phyloP scores from a whole-genome alignment of 306 rosid species.

The Crataegus laevigata region DNA sequence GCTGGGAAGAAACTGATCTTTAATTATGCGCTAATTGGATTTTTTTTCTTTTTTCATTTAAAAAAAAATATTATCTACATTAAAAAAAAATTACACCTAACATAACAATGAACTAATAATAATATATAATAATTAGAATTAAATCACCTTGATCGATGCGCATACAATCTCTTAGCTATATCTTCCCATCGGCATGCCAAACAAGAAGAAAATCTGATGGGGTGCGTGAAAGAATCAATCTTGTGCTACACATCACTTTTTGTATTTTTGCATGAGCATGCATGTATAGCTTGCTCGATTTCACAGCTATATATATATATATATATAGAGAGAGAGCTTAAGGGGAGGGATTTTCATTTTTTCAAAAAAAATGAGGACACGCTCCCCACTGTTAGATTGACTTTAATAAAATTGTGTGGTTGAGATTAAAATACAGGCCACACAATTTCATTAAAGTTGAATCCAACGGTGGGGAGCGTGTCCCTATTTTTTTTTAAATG shows the following conservation, averaged over 20 bases:
- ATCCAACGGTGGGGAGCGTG: no score
- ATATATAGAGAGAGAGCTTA: no score
- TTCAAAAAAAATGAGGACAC: no score
- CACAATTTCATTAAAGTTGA: no score
- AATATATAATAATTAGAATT: no score
- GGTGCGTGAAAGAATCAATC: slow-evolving; percentile 44
- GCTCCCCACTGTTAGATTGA: no score
- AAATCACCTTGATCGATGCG: neutral
- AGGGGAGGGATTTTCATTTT: no score
- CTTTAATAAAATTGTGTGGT: no score
- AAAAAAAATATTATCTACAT: no score
- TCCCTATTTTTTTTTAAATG: no score
- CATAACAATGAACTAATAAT: no score
- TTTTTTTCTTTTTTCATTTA: accelerated
- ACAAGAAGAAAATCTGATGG: slow-evolving; percentile 45
- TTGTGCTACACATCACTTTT: neutral
- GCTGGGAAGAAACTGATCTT: neutral
- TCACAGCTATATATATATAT: neutral
- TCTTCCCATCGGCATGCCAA: slow-evolving; percentile 13
- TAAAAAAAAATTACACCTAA: accelerated
- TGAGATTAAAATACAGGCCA: no score
- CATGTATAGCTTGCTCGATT: neutral
- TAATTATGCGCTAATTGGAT: neutral
- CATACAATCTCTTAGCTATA: slow-evolving; percentile 32
- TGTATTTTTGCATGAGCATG: neutral